These are phyloP conservation scores for Coemansia sp. DNA, from an alignment of 192 early-diverging fungal species.

Conservation along the genomic window DNA sequence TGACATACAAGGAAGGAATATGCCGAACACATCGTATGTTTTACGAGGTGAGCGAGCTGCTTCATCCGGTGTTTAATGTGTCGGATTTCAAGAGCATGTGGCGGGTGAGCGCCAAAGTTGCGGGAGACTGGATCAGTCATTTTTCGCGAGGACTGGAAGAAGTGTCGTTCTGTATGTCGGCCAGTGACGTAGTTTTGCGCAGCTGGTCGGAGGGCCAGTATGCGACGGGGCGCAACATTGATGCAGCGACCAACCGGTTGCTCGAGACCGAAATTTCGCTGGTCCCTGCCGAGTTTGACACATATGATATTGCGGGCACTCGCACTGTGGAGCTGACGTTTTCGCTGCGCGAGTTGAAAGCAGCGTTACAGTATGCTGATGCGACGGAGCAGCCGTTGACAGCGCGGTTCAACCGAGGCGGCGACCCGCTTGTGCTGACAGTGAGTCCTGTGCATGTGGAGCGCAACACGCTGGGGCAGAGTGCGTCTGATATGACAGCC, in stretches of 20 bases:
- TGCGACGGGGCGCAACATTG: slow-evolving; percentile 7
- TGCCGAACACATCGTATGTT: slow-evolving; percentile 51
- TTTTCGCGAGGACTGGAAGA: slow-evolving; percentile 51
- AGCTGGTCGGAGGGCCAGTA: slow-evolving; percentile 46
- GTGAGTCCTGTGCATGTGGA: slow-evolving; percentile 15
- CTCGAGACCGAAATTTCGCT: slow-evolving; percentile 48
- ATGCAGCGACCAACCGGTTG: slow-evolving; percentile 28
- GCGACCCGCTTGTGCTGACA: slow-evolving; percentile 43
- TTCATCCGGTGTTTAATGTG: slow-evolving; percentile 41
- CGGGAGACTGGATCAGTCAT: slow-evolving; percentile 46
- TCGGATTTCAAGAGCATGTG: slow-evolving; percentile 44
- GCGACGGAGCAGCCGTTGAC: slow-evolving; percentile 41
- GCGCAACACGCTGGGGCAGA: neutral
- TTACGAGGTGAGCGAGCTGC: slow-evolving; percentile 50
- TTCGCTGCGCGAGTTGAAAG: slow-evolving; percentile 50
- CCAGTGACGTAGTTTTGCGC: slow-evolving; percentile 28
- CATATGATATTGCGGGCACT: slow-evolving; percentile 23
- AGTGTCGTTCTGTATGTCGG: slow-evolving; percentile 43
- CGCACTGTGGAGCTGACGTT: slow-evolving; percentile 48
- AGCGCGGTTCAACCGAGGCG: slow-evolving; percentile 42
- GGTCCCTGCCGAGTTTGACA: slow-evolving; percentile 50
- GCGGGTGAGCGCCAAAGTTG: slow-evolving; percentile 44
- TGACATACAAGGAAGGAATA: slow-evolving; percentile 48
- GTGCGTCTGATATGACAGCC: slow-evolving; percentile 21
- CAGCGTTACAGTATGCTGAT: slow-evolving; percentile 51